Conservation (phyloP, 192 early-diverging fungal species). For the Phycomyces nitens region DNA sequence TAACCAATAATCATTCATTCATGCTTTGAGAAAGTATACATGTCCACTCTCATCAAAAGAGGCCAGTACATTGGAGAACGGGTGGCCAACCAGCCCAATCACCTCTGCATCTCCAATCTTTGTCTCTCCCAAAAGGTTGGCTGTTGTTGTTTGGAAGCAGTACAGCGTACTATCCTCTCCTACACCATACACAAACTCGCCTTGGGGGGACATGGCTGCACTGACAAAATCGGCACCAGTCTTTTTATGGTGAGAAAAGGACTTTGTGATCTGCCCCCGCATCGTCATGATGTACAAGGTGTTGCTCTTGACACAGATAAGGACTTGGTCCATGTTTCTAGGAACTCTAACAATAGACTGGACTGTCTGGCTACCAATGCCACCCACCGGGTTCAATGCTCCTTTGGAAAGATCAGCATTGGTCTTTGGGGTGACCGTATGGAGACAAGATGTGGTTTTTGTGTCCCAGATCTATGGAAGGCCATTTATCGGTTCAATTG, state of each 20-base stretch:
- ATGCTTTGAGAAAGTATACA: conserved; percentile 59
- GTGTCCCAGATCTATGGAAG: conserved; percentile 81
- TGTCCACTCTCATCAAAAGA: conserved; percentile 64
- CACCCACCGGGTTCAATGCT: conserved; percentile 38
- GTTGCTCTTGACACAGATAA: conserved; percentile 78
- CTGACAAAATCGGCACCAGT: conserved; percentile 49
- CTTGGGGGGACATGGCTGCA: conserved; percentile 66
- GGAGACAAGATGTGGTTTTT: conserved; percentile 63
- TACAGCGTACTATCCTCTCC: conserved; percentile 68
- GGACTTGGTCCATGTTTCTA: conserved; percentile 55
- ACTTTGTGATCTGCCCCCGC: conserved; percentile 58
- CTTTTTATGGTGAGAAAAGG: conserved; percentile 47
- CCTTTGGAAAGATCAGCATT: conserved; percentile 17
- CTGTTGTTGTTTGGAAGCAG: conserved; percentile 64
- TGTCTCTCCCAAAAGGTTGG: conserved; percentile 38
- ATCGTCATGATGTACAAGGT: conserved; percentile 68
- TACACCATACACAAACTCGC: conserved; percentile 78
- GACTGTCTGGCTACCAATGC: conserved; percentile 50
- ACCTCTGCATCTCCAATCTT: conserved; percentile 65
- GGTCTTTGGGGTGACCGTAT: conserved; percentile 59
- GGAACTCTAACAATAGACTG: conserved; percentile 62
- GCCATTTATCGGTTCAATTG: neutral
- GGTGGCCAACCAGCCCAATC: conserved; percentile 78
- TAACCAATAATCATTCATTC: conserved; percentile 10
- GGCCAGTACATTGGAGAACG: conserved; percentile 77